Evolutionary conservation across 169 alveolate genomes (phyloP).

Genomic region (Cryptosporidium ryanae): DNA sequence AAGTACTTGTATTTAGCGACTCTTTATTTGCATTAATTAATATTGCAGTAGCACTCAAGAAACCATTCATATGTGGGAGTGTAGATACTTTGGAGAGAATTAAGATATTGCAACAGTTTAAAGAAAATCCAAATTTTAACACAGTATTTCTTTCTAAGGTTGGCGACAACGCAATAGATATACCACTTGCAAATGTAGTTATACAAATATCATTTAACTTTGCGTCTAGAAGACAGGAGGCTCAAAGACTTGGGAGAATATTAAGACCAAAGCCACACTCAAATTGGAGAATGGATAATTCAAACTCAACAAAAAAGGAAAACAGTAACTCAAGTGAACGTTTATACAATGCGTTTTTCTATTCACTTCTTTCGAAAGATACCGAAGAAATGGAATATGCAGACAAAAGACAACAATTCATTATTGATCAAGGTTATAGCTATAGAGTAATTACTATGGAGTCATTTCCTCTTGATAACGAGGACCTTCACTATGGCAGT

Average conservation of each 20-base stretch:
- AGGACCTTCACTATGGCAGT: constrained; percentile 40
- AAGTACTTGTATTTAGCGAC: constrained; percentile 97
- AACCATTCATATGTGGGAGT: constrained; percentile 93
- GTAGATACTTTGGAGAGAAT: constrained; percentile 91
- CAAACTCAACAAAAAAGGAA: neutral
- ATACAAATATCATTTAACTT: constrained; percentile 97
- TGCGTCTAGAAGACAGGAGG: constrained; percentile 99
- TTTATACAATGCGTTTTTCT: constrained; percentile 93
- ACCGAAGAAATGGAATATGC: constrained; percentile 98
- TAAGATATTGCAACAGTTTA: constrained; percentile 91
- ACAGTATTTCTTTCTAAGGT: constrained; percentile 96
- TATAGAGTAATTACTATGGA: constrained; percentile 70
- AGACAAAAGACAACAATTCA: constrained; percentile 95
- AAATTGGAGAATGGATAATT: constrained; percentile 9
- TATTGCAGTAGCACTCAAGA: constrained; percentile 88
- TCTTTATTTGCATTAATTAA: constrained; percentile 93
- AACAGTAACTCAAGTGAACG: constrained; percentile 6
- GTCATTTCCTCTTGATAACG: constrained; percentile 56
- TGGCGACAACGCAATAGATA: constrained; percentile 99
- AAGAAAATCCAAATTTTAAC: constrained; percentile 86
- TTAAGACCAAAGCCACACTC: constrained; percentile 94
- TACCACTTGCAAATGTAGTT: constrained; percentile 99
- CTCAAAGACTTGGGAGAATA: constrained; percentile 99
- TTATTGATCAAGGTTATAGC: constrained; percentile 94
- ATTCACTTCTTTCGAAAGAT: constrained; percentile 96